A percentile compares a stretch with the other conserved stretches of the same genome.
These are phyloP conservation scores for Cercospora sp. DNA, from an alignment of 2,329 filamentous ascomycete genomes.

Conservation along the genomic window DNA sequence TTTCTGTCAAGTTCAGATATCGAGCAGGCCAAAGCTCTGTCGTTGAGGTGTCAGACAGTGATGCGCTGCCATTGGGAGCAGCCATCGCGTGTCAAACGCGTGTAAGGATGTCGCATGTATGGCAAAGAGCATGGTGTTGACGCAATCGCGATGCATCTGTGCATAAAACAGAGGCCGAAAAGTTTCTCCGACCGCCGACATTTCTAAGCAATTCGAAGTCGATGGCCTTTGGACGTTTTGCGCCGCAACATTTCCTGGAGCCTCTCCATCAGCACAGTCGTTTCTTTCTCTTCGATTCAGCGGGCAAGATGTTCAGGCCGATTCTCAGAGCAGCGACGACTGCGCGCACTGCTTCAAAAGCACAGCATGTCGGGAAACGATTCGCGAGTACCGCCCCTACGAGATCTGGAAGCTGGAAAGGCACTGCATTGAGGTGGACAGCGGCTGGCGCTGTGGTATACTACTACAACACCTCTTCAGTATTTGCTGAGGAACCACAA, in stretches of 20 bases:
- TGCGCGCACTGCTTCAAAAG: conserved; percentile 37
- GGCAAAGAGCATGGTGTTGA: not conserved
- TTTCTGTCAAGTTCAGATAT: conserved; percentile 24
- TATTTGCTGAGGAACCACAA: conserved; percentile 80
- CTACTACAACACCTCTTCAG: conserved; percentile 87
- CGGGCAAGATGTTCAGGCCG: conserved; percentile 53
- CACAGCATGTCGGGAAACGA: conserved; percentile 40
- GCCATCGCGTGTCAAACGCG: not conserved
- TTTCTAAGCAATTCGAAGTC: conserved; percentile 18
- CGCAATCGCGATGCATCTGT: not conserved
- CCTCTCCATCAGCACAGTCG: conserved; percentile 9
- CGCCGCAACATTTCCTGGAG: conserved; percentile 6
- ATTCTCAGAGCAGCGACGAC: conserved; percentile 47
- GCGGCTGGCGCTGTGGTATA: conserved; percentile 77
- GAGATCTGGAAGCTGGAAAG: conserved; percentile 79
- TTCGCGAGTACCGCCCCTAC: conserved; percentile 59
- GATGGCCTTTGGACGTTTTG: conserved; percentile 16
- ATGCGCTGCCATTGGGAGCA: not conserved
- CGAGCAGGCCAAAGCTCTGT: conserved; percentile 27
- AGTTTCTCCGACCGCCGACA: not conserved
- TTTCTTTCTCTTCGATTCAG: conserved; percentile 15
- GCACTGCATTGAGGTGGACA: conserved; percentile 69
- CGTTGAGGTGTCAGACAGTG: not conserved
- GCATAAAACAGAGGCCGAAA: not conserved
- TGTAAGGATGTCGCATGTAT: not conserved